Base-by-base conservation (phyloP, 2,329 filamentous ascomycete species). In the Claviceps sp. region DNA sequence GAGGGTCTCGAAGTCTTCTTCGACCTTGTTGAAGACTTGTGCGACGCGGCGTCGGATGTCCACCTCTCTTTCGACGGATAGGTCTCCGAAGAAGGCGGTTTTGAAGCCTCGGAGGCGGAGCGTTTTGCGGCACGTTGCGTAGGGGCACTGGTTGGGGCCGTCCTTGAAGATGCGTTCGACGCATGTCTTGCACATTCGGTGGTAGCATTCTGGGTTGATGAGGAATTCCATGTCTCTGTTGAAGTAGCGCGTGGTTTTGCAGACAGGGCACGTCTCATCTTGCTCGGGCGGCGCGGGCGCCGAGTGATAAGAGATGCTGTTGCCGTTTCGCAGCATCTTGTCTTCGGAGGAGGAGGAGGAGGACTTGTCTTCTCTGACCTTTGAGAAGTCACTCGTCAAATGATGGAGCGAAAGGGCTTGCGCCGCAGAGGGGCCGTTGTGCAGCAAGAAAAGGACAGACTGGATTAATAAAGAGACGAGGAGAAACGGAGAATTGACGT, bases 171-270 rank as follows among this genome's bases (percentile, higher is more conserved):
- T 87, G 52, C 91, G 86, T 68, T 91, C 86, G 43, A 97, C 90
- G 72, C 93, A 98, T 52, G 87, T 90, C 66, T 88, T 85, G 75
- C 93, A 98, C 88, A 98, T 97, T 59, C 88, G 88, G 75, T 98
- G 93, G 75, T 98, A 98, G 78, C 93, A 98, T 75, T 95, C 89
- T 8, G 91, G 88, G 67, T 97, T 96, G 72, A 98, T 90, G 60
- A 93, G 85, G 71, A 98, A 97, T 57, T 85, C 79, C 79, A 98
- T 90, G 71, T 89, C 85, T 55, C 83, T 83, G 74, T 96, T 96
- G 62, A 97, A 85, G 74, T 97, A 97, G 57, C 89, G 87, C 54
- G 87, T 88, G 54, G 89, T 94, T 71, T 96, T 96, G 85, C 93
- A 98, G 59, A 97, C 88, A 53, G 91, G 93, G 71, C 93, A 98